phyloP scores from a whole-genome alignment of 202 grass and related monocot genomes.

The Dendrocalamus latiflorus region DNA sequence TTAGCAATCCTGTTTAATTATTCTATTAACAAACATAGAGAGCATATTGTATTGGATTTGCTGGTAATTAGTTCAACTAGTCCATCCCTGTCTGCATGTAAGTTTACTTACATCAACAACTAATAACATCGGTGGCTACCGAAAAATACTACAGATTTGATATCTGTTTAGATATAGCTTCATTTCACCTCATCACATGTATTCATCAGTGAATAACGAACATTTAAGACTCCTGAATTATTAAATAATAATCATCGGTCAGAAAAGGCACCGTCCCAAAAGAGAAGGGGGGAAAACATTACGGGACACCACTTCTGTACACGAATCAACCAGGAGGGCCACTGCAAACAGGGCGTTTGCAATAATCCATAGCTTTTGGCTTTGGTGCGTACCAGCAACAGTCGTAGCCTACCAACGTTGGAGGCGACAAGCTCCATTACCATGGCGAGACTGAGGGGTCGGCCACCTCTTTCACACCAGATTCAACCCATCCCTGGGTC shows the following conservation, averaged over 20 bases:
- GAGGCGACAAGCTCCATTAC: no score
- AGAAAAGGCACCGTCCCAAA: neutral
- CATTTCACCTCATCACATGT: neutral
- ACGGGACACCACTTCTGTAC: conserved; percentile 3
- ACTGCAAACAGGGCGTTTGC: neutral
- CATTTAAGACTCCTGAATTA: conserved; percentile 24
- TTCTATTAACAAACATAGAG: no score
- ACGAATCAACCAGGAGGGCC: conserved; percentile 15
- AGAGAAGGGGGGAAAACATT: neutral
- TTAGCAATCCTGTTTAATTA: no score
- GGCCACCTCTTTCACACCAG: conserved; percentile 14
- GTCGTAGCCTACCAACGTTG: no score
- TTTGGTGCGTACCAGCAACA: no score
- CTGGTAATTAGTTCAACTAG: no score
- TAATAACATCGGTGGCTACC: no score
- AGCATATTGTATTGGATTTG: neutral
- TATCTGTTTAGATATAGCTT: no score
- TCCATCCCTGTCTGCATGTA: no score
- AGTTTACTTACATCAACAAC: no score
- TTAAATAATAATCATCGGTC: conserved; percentile 10
- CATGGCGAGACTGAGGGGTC: no score
- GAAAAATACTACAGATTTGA: no score
- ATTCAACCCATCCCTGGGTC: conserved; percentile 3
- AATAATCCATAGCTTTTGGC: neutral
- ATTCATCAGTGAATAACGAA: neutral